Conservation (phyloP, 2,329 filamentous ascomycete genomes). For the Penicillium sp. region DNA sequence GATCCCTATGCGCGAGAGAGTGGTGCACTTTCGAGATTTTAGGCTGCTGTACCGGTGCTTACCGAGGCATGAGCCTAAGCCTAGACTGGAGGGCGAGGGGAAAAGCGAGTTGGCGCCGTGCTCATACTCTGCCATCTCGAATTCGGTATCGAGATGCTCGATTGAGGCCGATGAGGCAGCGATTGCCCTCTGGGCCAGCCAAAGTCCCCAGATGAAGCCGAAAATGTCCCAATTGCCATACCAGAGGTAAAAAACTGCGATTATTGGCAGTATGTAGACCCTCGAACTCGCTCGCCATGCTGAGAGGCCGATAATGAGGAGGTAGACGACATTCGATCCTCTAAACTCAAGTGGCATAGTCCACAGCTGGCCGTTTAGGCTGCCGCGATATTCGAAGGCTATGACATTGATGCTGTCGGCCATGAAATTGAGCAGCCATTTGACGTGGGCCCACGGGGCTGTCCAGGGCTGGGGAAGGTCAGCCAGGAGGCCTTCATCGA, state of each 20-base stretch:
- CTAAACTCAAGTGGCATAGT: constrained; percentile 26
- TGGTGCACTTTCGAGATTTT: background rate
- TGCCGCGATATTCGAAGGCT: constrained; percentile 19
- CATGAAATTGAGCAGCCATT: constrained; percentile 20
- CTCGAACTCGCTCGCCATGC: constrained; percentile 16
- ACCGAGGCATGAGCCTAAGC: background rate
- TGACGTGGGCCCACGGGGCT: constrained; percentile 18
- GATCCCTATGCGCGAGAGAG: constrained; percentile 3
- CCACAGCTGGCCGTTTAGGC: constrained; percentile 24
- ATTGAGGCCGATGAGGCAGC: background rate
- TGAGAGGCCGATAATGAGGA: constrained; percentile 17
- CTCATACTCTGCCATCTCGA: constrained; percentile 10
- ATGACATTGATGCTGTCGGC: constrained; percentile 22
- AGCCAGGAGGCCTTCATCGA: constrained; percentile 14
- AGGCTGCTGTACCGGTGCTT: background rate
- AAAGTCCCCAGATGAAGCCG: constrained; percentile 22
- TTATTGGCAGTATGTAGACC: constrained; percentile 6
- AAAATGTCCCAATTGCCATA: constrained; percentile 25
- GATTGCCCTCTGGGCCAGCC: constrained; percentile 16
- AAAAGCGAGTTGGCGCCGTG: background rate
- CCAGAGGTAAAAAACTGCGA: constrained; percentile 19
- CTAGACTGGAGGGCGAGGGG: background rate
- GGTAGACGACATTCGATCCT: constrained; percentile 22
- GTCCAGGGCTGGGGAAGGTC: constrained; percentile 18
- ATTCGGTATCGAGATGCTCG: background rate